These are phyloP conservation scores for Talaromyces proteolyticus DNA, from an alignment of 495 filamentous ascomycete species.

Conservation along the genomic window DNA sequence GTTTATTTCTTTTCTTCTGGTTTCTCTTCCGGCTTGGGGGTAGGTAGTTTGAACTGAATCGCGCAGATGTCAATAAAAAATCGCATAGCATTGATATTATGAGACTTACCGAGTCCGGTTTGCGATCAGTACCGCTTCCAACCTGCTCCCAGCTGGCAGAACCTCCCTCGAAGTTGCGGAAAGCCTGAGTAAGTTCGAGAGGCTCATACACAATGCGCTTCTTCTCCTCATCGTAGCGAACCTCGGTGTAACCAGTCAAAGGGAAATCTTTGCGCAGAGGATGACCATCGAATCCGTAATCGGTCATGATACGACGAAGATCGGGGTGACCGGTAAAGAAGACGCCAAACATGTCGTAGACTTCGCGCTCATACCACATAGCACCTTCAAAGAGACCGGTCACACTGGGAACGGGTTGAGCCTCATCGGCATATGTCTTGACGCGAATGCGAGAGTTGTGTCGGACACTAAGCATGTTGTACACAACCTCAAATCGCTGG, in stretches of 20 bases:
- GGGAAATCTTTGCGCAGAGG: slow-evolving; percentile 98
- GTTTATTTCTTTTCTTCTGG: slow-evolving; percentile 91
- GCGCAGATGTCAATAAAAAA: background rate
- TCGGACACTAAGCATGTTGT: slow-evolving; percentile 91
- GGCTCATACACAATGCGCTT: slow-evolving; percentile 98
- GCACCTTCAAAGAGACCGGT: slow-evolving; percentile 85
- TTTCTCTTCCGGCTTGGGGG: slow-evolving; percentile 88
- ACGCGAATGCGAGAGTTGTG: slow-evolving; percentile 96
- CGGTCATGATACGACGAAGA: slow-evolving; percentile 97
- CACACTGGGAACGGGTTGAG: slow-evolving; percentile 86
- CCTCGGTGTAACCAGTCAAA: slow-evolving; percentile 96
- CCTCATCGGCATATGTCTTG: slow-evolving; percentile 98
- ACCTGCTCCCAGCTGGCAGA: slow-evolving; percentile 77
- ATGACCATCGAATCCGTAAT: slow-evolving; percentile 99
- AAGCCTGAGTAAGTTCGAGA: slow-evolving; percentile 96
- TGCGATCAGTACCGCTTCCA: slow-evolving; percentile 71
- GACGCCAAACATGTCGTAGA: slow-evolving; percentile 95
- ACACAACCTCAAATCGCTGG: slow-evolving; percentile 96
- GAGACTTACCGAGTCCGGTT: slow-evolving; percentile 61
- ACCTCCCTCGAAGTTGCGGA: slow-evolving; percentile 94
- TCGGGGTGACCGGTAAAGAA: slow-evolving; percentile 96
- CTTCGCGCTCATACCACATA: slow-evolving; percentile 98
- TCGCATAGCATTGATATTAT: slow-evolving; percentile 6
- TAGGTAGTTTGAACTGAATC: slow-evolving; percentile 78
- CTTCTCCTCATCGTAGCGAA: slow-evolving; percentile 98